phyloP scores from a whole-genome alignment of 192 early-diverging fungal species.

The Gonapodya prolifera region DNA sequence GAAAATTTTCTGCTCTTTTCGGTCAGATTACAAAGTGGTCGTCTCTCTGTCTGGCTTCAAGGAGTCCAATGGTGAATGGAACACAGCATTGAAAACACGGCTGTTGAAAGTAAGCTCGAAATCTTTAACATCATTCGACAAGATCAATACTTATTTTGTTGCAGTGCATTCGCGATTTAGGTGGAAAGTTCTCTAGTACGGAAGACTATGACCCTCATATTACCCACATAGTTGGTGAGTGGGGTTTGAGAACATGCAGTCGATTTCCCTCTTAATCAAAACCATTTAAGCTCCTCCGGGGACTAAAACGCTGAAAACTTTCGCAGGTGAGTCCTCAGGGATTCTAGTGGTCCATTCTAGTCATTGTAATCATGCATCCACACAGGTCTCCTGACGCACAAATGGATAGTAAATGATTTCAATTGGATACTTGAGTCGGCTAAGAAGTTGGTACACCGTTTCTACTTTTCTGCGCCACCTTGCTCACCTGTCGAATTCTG shows the following conservation, averaged over 20 bases:
- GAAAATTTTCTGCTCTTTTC: too few species aligned
- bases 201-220: not conserved
- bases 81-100: not conserved
- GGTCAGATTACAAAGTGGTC: too few species aligned
- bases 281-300: not conserved
- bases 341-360: not conserved
- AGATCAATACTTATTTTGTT: too few species aligned
- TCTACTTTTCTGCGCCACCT: not conserved
- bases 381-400: not conserved
- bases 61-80: not conserved
- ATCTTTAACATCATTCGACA: too few species aligned
- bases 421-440: not conserved
- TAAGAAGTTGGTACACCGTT: not conserved
- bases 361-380: not conserved
- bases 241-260: not conserved
- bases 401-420: not conserved
- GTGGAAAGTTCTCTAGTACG: not conserved
- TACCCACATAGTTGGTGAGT: not conserved
- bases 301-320: not conserved
- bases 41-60: not conserved
- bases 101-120: too few species aligned
- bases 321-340: not conserved
- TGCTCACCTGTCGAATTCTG: not conserved
- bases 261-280: not conserved
- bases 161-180: not conserved